Conservation (phyloP, 73 alveolate species). For the Loxodes magnus region DNA sequence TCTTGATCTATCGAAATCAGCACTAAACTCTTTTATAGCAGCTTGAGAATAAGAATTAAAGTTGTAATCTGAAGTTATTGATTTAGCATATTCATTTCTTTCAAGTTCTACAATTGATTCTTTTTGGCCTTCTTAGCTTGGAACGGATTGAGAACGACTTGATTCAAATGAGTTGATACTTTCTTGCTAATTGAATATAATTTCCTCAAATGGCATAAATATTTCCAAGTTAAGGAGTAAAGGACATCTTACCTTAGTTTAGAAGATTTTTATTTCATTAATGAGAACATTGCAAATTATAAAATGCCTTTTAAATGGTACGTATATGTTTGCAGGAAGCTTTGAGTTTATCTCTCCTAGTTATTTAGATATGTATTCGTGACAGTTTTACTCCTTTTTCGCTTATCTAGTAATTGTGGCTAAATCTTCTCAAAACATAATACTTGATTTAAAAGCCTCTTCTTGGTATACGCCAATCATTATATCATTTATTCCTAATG, state of each 20-base stretch:
- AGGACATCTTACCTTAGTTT: constrained; percentile 82
- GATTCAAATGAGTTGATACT: neutral
- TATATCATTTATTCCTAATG: no score
- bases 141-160: neutral
- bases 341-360: constrained; percentile 7
- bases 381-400: constrained; percentile 34
- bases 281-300: constrained; percentile 46
- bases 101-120: neutral
- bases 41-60: neutral
- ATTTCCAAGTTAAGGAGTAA: constrained; percentile 67
- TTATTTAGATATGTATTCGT: constrained; percentile 18
- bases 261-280: constrained; percentile 55
- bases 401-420: constrained; percentile 27
- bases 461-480: no score
- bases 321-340: constrained; percentile 40
- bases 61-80: neutral
- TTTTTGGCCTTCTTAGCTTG: neutral
- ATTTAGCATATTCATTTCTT: neutral
- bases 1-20: constrained; percentile 3
- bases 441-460: constrained; percentile 1
- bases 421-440: constrained; percentile 17
- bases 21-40: neutral
- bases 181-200: constrained; percentile 1
- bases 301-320: constrained; percentile 54
- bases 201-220: constrained; percentile 54